Evolutionary conservation across 2,329 filamentous ascomycete genomes (phyloP).

Genomic region (Lachnum nothofagi): DNA sequence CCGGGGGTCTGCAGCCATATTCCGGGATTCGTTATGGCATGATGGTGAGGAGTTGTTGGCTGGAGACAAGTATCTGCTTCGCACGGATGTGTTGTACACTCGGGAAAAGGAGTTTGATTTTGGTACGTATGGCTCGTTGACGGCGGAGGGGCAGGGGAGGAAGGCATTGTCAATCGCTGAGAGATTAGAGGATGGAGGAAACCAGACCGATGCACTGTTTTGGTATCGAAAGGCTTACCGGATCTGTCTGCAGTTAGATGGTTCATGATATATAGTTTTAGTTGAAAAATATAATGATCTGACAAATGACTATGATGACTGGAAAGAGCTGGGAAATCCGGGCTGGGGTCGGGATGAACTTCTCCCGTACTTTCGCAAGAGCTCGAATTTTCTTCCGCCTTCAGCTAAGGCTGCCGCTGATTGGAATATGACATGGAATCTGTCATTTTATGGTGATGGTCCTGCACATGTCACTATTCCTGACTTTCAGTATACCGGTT

Average conservation of each 20-base stretch:
- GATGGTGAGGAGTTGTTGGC: slow-evolving; percentile 16
- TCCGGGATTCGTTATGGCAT: slow-evolving; percentile 18
- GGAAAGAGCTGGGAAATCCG: too few species aligned
- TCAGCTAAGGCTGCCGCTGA: too few species aligned
- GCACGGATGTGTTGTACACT: slow-evolving; percentile 20
- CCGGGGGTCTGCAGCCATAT: slow-evolving; percentile 11
- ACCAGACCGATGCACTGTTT: not conserved
- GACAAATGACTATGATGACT: too few species aligned
- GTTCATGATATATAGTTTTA: too few species aligned
- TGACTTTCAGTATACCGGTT: too few species aligned
- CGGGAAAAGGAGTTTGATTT: slow-evolving; percentile 14
- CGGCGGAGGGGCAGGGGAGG: not conserved
- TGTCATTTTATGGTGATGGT: too few species aligned
- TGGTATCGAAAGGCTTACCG: slow-evolving; percentile 6
- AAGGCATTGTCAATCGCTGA: slow-evolving; percentile 2
- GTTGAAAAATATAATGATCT: too few species aligned
- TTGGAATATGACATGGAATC: too few species aligned
- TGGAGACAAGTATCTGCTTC: slow-evolving; percentile 15
- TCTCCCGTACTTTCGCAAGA: too few species aligned
- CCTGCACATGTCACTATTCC: too few species aligned
- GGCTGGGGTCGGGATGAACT: too few species aligned
- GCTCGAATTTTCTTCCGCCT: too few species aligned
- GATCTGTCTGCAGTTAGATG: slow-evolving; percentile 11
- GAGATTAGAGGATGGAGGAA: slow-evolving; percentile 2
- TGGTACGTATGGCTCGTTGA: not conserved